Conservation (phyloP, 495 filamentous ascomycete species). For the Penicillium simplicissimum region DNA sequence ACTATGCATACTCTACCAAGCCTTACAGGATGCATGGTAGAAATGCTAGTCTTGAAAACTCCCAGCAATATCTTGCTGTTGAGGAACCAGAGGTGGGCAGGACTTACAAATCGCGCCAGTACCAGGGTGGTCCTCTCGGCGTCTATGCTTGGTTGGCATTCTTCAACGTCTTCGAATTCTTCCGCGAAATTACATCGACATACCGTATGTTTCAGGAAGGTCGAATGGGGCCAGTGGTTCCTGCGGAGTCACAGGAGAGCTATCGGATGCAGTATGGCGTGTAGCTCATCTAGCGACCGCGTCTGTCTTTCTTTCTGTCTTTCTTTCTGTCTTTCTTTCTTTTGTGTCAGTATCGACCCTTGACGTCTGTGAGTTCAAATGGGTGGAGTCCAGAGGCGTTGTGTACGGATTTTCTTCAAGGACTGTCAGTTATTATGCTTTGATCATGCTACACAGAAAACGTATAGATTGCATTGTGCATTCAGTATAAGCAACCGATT, state of each 20-base stretch:
- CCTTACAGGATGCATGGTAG: constrained; percentile 17
- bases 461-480: neutral
- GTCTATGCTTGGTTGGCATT: constrained; percentile 17
- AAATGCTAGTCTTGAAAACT: neutral
- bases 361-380: neutral
- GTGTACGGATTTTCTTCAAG: neutral
- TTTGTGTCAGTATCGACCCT: neutral
- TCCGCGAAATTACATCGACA: constrained; percentile 13
- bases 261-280: neutral
- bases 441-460: neutral
- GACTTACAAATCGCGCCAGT: neutral
- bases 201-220: constrained; percentile 2
- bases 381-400: neutral
- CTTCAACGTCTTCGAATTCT: constrained; percentile 14
- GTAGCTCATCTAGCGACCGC: neutral
- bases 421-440: neutral
- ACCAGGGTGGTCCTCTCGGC: constrained; percentile 21
- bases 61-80: constrained; percentile 9
- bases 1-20: constrained; percentile 30
- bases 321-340: neutral
- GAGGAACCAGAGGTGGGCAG: neutral
- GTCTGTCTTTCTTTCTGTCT: too few species aligned
- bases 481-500: too few species aligned
- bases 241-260: neutral
- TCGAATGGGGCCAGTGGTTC: neutral